A percentile compares a stretch with the other conserved stretches of the same genome.
These are phyloP conservation scores for Nothopassalora personata DNA, from an alignment of 2,329 filamentous ascomycete species.

Conservation along the genomic window DNA sequence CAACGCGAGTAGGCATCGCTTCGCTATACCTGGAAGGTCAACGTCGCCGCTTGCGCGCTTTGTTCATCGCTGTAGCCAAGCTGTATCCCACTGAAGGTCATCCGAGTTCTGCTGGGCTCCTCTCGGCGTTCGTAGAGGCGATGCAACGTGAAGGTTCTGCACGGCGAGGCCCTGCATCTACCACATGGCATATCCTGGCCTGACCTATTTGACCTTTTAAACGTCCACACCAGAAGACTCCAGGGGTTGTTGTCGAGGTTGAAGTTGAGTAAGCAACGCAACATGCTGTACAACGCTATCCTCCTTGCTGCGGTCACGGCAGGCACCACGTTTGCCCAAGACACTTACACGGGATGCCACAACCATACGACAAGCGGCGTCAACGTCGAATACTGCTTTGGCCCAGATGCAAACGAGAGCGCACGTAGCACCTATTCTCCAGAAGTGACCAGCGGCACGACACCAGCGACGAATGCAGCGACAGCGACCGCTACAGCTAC, in stretches of 20 bases:
- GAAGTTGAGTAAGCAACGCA: slow-evolving; percentile 4
- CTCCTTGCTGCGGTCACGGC: slow-evolving; percentile 1
- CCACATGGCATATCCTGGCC: neutral
- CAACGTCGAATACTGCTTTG: slow-evolving; percentile 14
- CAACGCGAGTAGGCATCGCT: neutral
- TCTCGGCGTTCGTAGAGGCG: neutral
- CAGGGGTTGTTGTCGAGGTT: neutral
- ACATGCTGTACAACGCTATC: slow-evolving; percentile 9
- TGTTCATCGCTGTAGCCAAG: too few relatives aligned
- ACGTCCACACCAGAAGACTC: neutral
- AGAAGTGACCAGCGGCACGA: slow-evolving; percentile 8
- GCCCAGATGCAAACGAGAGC: slow-evolving; percentile 14
- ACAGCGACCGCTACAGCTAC: slow-evolving; percentile 4
- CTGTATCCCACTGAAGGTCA: neutral
- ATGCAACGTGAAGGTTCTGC: neutral
- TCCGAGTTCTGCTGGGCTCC: neutral
- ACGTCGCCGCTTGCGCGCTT: too few relatives aligned
- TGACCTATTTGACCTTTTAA: neutral
- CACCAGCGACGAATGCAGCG: slow-evolving; percentile 8
- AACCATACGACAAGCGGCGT: slow-evolving; percentile 12
- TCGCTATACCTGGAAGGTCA: too few relatives aligned
- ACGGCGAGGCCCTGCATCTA: neutral
- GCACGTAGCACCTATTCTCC: slow-evolving; percentile 13
- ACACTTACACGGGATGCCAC: slow-evolving; percentile 19
- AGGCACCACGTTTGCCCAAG: slow-evolving; percentile 11